These are phyloP conservation scores for Wickerhamomyces hampshirensis DNA, from an alignment of 805 yeast species.

Conservation along the genomic window DNA sequence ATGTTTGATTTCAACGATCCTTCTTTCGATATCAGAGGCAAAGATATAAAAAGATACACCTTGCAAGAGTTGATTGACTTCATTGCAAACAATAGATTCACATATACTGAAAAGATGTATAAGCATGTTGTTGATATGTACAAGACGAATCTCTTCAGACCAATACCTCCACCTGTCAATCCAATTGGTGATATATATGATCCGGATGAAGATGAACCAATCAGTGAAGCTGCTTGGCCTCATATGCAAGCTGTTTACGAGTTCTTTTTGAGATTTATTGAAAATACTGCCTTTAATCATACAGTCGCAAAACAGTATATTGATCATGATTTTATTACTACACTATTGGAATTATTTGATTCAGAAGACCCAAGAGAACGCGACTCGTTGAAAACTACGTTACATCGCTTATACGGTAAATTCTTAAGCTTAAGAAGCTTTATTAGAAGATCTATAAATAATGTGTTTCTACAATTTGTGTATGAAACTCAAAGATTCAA, in stretches of 20 bases:
- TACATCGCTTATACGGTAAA: slow-evolving; percentile 95
- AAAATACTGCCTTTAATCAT: slow-evolving; percentile 91
- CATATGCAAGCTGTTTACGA: slow-evolving; percentile 97
- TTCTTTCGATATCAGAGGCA: slow-evolving; percentile 84
- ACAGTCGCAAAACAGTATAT: slow-evolving; percentile 89
- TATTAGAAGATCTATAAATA: slow-evolving; percentile 85
- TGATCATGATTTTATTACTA: slow-evolving; percentile 83
- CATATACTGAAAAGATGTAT: slow-evolving; percentile 89
- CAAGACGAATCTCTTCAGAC: slow-evolving; percentile 82
- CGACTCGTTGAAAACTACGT: slow-evolving; percentile 89
- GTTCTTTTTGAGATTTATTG: slow-evolving; percentile 86
- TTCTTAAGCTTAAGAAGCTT: slow-evolving; percentile 84
- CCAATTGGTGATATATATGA: slow-evolving; percentile 95
- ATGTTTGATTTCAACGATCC: slow-evolving; percentile 95
- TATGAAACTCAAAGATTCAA: slow-evolving; percentile 95
- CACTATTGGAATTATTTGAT: slow-evolving; percentile 84
- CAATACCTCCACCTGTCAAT: slow-evolving; percentile 97
- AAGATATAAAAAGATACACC: slow-evolving; percentile 84
- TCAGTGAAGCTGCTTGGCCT: slow-evolving; percentile 95
- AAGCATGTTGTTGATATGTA: slow-evolving; percentile 86
- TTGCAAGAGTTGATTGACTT: slow-evolving; percentile 87
- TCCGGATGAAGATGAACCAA: slow-evolving; percentile 99
- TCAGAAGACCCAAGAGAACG: slow-evolving; percentile 96
- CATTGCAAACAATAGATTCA: slow-evolving; percentile 74
- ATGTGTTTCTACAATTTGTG: slow-evolving; percentile 87